These are phyloP conservation scores for Penicillium roqueforti DNA, from an alignment of 495 filamentous ascomycete species.

Conservation along the genomic window DNA sequence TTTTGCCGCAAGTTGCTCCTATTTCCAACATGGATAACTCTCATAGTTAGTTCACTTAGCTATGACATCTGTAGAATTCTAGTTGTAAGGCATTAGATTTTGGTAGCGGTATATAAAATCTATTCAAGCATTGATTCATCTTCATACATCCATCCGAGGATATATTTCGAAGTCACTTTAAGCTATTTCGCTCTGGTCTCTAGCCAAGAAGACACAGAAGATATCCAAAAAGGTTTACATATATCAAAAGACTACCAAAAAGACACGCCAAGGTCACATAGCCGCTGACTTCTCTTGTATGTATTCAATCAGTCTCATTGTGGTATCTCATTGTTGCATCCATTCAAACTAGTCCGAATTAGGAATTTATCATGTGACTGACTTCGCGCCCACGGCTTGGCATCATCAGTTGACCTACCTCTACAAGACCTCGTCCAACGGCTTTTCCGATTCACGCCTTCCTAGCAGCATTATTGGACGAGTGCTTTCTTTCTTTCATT, in stretches of 20 bases:
- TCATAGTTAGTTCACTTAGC: slow-evolving; percentile 7
- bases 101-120: neutral
- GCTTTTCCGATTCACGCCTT: slow-evolving; percentile 18
- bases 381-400: slow-evolving; percentile 36
- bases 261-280: too few relatives aligned
- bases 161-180: too few relatives aligned
- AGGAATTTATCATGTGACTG: slow-evolving; percentile 31
- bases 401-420: slow-evolving; percentile 37
- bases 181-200: too few relatives aligned
- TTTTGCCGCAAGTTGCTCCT: neutral
- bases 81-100: neutral
- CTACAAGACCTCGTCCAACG: slow-evolving; percentile 26
- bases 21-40: slow-evolving; percentile 2
- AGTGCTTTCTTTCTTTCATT: slow-evolving; percentile 18
- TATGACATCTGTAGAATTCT: neutral
- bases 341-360: slow-evolving; percentile 18
- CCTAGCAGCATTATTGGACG: slow-evolving; percentile 30
- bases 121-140: neutral
- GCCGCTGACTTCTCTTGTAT: too few relatives aligned
- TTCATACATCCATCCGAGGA: too few relatives aligned
- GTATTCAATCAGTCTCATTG: neutral
- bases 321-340: neutral
- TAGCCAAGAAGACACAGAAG: too few relatives aligned
- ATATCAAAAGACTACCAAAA: too few relatives aligned
- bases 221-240: too few relatives aligned